A percentile compares a stretch with the other conserved stretches of the same genome.
Evolutionary conservation across 2,329 filamentous ascomycete species (phyloP).

Genomic region (Penicillium freii): DNA sequence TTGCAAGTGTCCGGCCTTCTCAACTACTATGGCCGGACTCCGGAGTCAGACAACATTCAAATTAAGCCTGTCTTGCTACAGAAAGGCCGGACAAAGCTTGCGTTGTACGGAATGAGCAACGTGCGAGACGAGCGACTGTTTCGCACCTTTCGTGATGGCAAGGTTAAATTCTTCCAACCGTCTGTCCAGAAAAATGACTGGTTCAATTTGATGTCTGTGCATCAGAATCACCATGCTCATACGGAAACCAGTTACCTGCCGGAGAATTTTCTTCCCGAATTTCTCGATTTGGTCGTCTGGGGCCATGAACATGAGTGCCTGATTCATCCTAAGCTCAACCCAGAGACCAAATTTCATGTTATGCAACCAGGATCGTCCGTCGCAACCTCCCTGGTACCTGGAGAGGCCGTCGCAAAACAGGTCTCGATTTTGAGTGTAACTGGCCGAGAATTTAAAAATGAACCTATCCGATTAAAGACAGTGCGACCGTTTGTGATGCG

Average conservation of each 20-base stretch:
- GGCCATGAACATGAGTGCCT: slow-evolving; percentile 96
- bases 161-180: slow-evolving; percentile 90
- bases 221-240: slow-evolving; percentile 93
- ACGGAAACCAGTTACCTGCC: slow-evolving; percentile 92
- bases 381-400: slow-evolving; percentile 84
- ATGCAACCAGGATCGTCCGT: slow-evolving; percentile 98
- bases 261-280: slow-evolving; percentile 87
- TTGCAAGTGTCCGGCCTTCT: slow-evolving; percentile 86
- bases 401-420: slow-evolving; percentile 87
- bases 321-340: slow-evolving; percentile 79
- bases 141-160: slow-evolving; percentile 85
- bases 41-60: slow-evolving; percentile 88
- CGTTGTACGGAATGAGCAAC: slow-evolving; percentile 91
- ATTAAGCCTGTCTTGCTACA: slow-evolving; percentile 90
- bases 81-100: slow-evolving; percentile 89
- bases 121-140: slow-evolving; percentile 94
- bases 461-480: slow-evolving; percentile 79
- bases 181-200: slow-evolving; percentile 78
- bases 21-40: slow-evolving; percentile 93
- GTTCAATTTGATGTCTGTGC: slow-evolving; percentile 94
- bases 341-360: slow-evolving; percentile 87
- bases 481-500: slow-evolving; percentile 87
- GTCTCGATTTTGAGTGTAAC: slow-evolving; percentile 82
- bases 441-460: slow-evolving; percentile 74
- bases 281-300: slow-evolving; percentile 90